Evolutionary conservation across 2,329 filamentous ascomycete species (phyloP).

Genomic region (Neospermospora avenae): DNA sequence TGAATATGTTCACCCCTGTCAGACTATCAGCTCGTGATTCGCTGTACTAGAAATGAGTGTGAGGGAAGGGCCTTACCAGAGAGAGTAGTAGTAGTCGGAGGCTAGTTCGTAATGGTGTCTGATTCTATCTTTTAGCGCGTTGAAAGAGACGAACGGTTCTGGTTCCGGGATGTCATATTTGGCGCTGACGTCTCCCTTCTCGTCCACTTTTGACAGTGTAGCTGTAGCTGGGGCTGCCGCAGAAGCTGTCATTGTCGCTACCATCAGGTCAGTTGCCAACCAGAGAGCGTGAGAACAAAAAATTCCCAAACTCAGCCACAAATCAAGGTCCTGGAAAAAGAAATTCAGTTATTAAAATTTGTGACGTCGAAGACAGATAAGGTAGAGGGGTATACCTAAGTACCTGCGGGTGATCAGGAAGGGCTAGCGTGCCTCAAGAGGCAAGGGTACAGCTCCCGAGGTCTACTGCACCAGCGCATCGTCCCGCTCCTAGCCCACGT

Average conservation of each 20-base stretch:
- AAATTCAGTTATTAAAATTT: background rate
- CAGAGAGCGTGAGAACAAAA: no score
- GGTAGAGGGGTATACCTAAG: background rate
- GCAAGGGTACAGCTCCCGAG: background rate
- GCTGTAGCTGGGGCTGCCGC: background rate
- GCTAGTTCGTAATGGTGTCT: constrained; percentile 59
- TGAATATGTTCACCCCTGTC: constrained; percentile 61
- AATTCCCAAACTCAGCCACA: background rate
- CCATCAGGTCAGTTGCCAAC: no score
- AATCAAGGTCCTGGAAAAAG: background rate
- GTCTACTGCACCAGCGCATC: background rate
- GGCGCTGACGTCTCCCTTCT: constrained; percentile 13
- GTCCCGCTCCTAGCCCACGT: background rate
- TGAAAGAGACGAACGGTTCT: constrained; percentile 28
- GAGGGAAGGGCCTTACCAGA: constrained; percentile 45
- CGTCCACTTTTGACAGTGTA: background rate
- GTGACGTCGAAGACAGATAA: background rate
- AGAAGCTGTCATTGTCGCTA: background rate
- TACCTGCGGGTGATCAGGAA: background rate
- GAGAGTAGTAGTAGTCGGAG: constrained; percentile 58
- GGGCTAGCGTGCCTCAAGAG: background rate
- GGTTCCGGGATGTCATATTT: constrained; percentile 27
- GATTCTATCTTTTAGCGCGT: constrained; percentile 31
- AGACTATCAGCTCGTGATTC: background rate
- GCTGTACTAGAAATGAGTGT: background rate